Conservation (phyloP, 2,329 filamentous ascomycete genomes). For the Aureobasidium sp. region DNA sequence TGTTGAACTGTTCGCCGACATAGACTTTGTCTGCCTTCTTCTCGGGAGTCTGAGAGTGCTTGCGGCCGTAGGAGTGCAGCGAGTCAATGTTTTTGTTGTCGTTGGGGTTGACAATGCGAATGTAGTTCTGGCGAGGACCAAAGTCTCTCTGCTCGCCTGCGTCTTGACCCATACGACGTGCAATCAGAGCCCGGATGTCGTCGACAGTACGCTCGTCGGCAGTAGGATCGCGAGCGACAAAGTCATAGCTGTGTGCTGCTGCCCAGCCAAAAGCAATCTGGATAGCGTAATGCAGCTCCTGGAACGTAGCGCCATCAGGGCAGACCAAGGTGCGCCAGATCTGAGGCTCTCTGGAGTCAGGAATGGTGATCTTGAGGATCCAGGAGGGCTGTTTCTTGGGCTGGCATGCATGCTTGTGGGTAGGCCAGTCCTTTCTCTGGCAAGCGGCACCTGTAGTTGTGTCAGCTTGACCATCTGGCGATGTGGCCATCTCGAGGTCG, state of each 20-base stretch:
- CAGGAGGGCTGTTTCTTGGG: constrained; percentile 20
- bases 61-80: constrained; percentile 11
- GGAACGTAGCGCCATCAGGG: constrained; percentile 21
- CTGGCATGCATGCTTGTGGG: constrained; percentile 18
- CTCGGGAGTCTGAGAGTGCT: constrained; percentile 18
- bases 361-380: constrained; percentile 20
- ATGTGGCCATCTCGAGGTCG: not conserved
- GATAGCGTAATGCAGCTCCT: constrained; percentile 22
- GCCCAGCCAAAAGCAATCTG: constrained; percentile 25
- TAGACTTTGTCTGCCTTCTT: constrained; percentile 16
- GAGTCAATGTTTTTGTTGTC: constrained; percentile 13
- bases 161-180: not conserved
- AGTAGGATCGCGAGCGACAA: constrained; percentile 14
- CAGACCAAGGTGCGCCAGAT: constrained; percentile 23
- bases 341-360: constrained; percentile 18
- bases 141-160: not conserved
- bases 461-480: not conserved
- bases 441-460: constrained; percentile 6
- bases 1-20: constrained; percentile 18
- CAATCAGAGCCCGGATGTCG: not conserved
- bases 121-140: not conserved
- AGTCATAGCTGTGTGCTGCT: constrained; percentile 21
- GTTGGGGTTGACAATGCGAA: not conserved
- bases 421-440: constrained; percentile 17
- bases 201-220: not conserved